phyloP scores from a whole-genome alignment of 140 eudicot genomes.

The Bidens hawaiensis region DNA sequence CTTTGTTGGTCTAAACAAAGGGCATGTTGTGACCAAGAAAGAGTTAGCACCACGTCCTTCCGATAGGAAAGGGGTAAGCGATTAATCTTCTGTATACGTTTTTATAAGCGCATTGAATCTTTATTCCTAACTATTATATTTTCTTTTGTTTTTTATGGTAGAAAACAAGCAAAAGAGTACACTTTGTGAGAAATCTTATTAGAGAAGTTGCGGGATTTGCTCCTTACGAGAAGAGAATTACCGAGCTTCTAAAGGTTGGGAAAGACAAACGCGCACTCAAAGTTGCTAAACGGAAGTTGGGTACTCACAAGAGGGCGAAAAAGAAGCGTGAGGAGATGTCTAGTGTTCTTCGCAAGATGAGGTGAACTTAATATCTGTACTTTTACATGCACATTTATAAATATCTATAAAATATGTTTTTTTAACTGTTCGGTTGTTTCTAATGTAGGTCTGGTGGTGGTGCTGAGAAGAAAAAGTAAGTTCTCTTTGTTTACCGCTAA shows the following conservation, averaged over 20 bases:
- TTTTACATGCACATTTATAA: not conserved
- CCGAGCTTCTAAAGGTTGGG: slow-evolving; percentile 20
- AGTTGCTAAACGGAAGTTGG: slow-evolving; percentile 22
- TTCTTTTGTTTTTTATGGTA: not conserved
- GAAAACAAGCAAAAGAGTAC: slow-evolving; percentile 19
- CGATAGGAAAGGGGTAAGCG: slow-evolving; percentile 18
- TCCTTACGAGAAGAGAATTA: slow-evolving; percentile 25
- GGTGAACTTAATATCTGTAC: not conserved
- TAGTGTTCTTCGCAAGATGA: slow-evolving; percentile 15
- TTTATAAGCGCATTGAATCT: not conserved
- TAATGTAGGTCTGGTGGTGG: slow-evolving; percentile 15
- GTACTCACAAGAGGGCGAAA: slow-evolving; percentile 21
- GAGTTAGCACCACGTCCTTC: slow-evolving; percentile 27
- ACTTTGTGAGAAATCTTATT: slow-evolving; percentile 19
- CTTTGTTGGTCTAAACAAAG: slow-evolving; percentile 20
- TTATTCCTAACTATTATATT: not conserved
- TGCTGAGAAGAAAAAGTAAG: slow-evolving; percentile 6
- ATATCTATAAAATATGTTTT: not conserved
- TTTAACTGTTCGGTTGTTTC: not conserved
- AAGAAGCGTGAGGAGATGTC: slow-evolving; percentile 29
- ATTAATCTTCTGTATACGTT: not conserved
- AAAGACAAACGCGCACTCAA: slow-evolving; percentile 25
- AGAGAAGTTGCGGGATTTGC: slow-evolving; percentile 26
- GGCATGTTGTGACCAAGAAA: slow-evolving; percentile 22
- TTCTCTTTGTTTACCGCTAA: not conserved